A percentile compares a stretch with the other conserved stretches of the same genome.
Evolutionary conservation across 192 early-diverging fungal species (phyloP).

Genomic region (Coemansia sp.): DNA sequence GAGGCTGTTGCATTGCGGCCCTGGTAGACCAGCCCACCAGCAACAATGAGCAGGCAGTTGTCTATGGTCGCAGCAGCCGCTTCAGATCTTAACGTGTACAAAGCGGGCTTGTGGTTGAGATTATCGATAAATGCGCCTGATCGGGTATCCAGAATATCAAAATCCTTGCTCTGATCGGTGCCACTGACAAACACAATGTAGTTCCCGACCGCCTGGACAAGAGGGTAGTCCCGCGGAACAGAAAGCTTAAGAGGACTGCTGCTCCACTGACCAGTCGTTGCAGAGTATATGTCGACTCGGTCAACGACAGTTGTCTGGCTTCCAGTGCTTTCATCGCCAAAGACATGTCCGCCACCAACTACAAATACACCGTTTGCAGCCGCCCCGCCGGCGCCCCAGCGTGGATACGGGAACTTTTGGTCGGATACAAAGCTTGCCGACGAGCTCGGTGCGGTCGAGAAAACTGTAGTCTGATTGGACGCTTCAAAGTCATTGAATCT

Average conservation of each 20-base stretch:
- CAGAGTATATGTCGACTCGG: slow-evolving; percentile 40
- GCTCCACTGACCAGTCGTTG: slow-evolving; percentile 32
- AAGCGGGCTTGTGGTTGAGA: slow-evolving; percentile 24
- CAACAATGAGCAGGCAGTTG: slow-evolving; percentile 39
- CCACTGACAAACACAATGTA: slow-evolving; percentile 43
- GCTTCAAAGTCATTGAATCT: slow-evolving; percentile 52
- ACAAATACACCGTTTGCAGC: slow-evolving; percentile 48
- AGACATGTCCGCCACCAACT: slow-evolving; percentile 44
- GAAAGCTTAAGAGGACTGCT: slow-evolving; percentile 27
- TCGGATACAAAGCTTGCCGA: slow-evolving; percentile 9
- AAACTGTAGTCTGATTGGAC: slow-evolving; percentile 38
- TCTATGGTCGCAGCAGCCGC: slow-evolving; percentile 35
- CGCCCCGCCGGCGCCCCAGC: slow-evolving; percentile 46
- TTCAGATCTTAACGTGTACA: slow-evolving; percentile 33
- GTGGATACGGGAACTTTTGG: slow-evolving; percentile 34
- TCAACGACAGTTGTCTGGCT: slow-evolving; percentile 25
- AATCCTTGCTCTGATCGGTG: slow-evolving; percentile 38
- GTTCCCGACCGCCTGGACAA: slow-evolving; percentile 39
- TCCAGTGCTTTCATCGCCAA: slow-evolving; percentile 17
- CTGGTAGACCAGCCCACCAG: slow-evolving; percentile 43
- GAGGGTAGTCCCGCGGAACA: slow-evolving; percentile 42
- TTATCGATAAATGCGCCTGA: slow-evolving; percentile 20
- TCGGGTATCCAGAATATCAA: slow-evolving; percentile 42
- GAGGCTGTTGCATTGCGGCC: slow-evolving; percentile 43
- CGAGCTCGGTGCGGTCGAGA: slow-evolving; percentile 4